Base-by-base conservation (phyloP, 1,139 yeast genomes). In the Kluyveromyces sp. region DNA sequence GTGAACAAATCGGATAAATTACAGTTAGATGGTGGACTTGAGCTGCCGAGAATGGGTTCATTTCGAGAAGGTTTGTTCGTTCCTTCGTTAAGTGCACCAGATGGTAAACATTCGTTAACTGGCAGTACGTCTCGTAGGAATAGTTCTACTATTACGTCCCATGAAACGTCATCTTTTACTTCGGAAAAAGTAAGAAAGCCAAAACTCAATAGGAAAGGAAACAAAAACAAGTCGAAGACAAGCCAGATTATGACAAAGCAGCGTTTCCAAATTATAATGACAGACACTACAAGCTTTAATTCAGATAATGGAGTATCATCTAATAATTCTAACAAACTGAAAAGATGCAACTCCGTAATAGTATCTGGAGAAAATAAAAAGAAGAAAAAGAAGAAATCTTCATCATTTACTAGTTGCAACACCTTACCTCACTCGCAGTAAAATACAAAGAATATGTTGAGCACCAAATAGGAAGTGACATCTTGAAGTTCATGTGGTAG, bases 11-110 rank as follows among this genome's bases (percentile, higher is more conserved):
- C 45, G 30, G 33, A 41, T 7, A 34, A 33, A 4, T 34, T 41
- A 7, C 21, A n/a, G n/a, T 34, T 41, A 6, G 15, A 27, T 15
- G 21, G 39, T 3, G 35, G 21, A 15, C 27, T 65, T 1, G 66
- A 62, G 42, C 51, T 63, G 36, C 67, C 67, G n/a, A 63, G 61
- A 43, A 61, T 63, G 65, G 67, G 67, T 4, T 62, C 66, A 3
- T 63, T 63, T 48, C 57, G 50, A 39, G 59, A 63, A 39, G 64
- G 27, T 27, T 21, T 33, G 4, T 10, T 21, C 4, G 15, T 33
- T 10, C 34, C 34, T 5, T 10, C 34, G 15, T 33, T 33, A 33
- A 7, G 15, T 10, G 34, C 34, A 33, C 34, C 34, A 10, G 15
- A 10, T 21, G 15, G 4, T 33, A 33, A 10, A n/a, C 8, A 7